A percentile compares a stretch with the other conserved stretches of the same genome.
Evolutionary conservation across 83 land plant species (phyloP).

Genomic region (Picea engelmannii): DNA sequence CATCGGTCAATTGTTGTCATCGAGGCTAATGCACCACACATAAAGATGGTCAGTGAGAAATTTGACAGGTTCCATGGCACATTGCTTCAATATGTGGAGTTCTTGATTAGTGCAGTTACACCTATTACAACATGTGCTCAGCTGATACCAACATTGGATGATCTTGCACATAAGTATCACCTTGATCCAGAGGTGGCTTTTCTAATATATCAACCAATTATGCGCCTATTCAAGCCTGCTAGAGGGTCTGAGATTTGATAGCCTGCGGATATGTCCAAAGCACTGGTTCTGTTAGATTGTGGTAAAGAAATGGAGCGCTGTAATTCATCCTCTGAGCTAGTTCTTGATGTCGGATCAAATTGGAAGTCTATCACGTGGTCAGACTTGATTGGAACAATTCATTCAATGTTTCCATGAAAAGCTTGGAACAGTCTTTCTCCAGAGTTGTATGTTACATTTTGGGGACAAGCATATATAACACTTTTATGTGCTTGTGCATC

Average conservation of each 20-base stretch:
- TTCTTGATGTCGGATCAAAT: slow-evolving; percentile 67
- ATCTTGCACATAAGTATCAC: slow-evolving; percentile 83
- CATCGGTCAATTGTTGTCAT: slow-evolving; percentile 91
- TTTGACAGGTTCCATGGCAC: slow-evolving; percentile 97
- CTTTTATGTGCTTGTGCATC: too few species aligned
- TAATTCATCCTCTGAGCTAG: slow-evolving; percentile 29
- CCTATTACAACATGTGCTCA: slow-evolving; percentile 84
- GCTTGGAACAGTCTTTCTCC: slow-evolving; percentile 98
- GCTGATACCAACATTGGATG: slow-evolving; percentile 85
- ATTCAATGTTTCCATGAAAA: slow-evolving; percentile 76
- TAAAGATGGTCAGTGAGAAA: slow-evolving; percentile 98
- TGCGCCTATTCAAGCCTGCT: slow-evolving; percentile 83
- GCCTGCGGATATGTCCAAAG: slow-evolving; percentile 70
- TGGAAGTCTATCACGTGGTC: slow-evolving; percentile 78
- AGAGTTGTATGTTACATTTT: slow-evolving; percentile 91
- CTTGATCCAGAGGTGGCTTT: slow-evolving; percentile 99
- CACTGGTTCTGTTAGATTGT: slow-evolving; percentile 8
- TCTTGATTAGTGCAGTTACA: slow-evolving; percentile 79
- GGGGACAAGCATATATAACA: too few species aligned
- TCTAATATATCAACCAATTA: slow-evolving; percentile 89
- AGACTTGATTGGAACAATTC: slow-evolving; percentile 72
- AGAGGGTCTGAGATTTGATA: slow-evolving; percentile 56
- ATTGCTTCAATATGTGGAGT: slow-evolving; percentile 97
- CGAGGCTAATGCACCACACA: slow-evolving; percentile 85
- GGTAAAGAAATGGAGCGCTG: slow-evolving; percentile 38